Evolutionary conservation across 441 rosid genomes (phyloP).

Genomic region (Capsella rubella): DNA sequence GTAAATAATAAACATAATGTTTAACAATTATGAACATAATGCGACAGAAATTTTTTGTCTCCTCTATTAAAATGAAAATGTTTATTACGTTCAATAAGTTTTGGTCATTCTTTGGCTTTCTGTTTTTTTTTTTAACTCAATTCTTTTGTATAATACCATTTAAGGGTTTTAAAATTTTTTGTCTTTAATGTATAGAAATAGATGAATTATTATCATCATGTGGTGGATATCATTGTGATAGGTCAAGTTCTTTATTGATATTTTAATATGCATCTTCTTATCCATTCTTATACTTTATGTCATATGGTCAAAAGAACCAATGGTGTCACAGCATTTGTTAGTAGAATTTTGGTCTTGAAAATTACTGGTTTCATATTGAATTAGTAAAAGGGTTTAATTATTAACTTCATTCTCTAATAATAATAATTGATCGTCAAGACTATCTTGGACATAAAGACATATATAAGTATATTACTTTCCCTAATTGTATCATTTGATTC

Average conservation of each 20-base stretch:
- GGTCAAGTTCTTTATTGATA: slow-evolving; percentile 32
- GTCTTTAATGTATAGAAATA: not conserved
- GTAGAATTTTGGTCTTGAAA: slow-evolving; percentile 14
- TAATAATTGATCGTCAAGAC: slow-evolving; percentile 31
- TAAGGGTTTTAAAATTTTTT: slow-evolving; percentile 6
- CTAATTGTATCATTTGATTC: slow-evolving; percentile 43
- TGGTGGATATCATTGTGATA: slow-evolving; percentile 25
- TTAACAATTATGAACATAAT: too few relatives aligned
- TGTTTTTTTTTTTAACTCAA: not conserved
- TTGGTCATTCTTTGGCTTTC: too few relatives aligned
- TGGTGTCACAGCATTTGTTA: slow-evolving; percentile 24
- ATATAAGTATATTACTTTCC: slow-evolving; percentile 34
- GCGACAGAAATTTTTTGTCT: too few relatives aligned
- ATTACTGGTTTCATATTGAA: slow-evolving; percentile 23
- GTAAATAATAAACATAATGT: too few relatives aligned
- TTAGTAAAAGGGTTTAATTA: not conserved
- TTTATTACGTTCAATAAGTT: too few relatives aligned
- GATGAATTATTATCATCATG: slow-evolving; percentile 2
- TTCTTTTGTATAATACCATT: not conserved
- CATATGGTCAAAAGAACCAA: slow-evolving; percentile 37
- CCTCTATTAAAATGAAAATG: too few relatives aligned
- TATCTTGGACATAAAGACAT: slow-evolving; percentile 31
- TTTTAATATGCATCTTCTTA: slow-evolving; percentile 30
- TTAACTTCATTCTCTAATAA: slow-evolving; percentile 13
- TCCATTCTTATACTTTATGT: slow-evolving; percentile 32